These are phyloP conservation scores for Cladophialophora bantiana DNA, from an alignment of 2,329 filamentous ascomycete species.

Conservation along the genomic window DNA sequence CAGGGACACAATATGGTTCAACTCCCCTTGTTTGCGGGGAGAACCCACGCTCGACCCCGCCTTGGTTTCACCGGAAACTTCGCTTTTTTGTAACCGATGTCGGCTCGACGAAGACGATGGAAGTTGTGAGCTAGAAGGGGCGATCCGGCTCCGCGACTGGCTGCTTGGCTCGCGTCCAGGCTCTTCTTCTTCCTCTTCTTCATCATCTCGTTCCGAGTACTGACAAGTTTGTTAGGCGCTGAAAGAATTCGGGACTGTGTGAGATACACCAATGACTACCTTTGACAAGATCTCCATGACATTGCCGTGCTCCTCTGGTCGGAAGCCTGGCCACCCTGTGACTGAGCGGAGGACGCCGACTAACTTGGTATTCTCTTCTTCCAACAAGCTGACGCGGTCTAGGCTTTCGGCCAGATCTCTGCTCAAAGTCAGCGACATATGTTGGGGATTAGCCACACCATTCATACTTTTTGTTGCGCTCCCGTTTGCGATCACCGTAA, in stretches of 20 bases:
- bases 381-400: slow-evolving; percentile 26
- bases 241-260: not conserved
- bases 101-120: not conserved
- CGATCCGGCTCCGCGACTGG: slow-evolving; percentile 18
- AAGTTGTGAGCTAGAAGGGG: slow-evolving; percentile 2
- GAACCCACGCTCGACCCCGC: slow-evolving; percentile 29
- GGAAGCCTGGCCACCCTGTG: slow-evolving; percentile 22
- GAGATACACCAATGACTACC: slow-evolving; percentile 15
- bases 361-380: slow-evolving; percentile 29
- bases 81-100: not conserved
- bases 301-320: slow-evolving; percentile 25
- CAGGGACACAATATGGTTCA: slow-evolving; percentile 28
- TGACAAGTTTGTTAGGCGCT: slow-evolving; percentile 12
- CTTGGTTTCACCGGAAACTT: slow-evolving; percentile 14
- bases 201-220: slow-evolving; percentile 20
- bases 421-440: slow-evolving; percentile 5
- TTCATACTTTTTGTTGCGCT: slow-evolving; percentile 38
- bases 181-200: slow-evolving; percentile 1
- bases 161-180: slow-evolving; percentile 9
- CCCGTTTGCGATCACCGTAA: slow-evolving; percentile 38
- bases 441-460: not conserved
- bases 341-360: slow-evolving; percentile 27
- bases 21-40: slow-evolving; percentile 29
- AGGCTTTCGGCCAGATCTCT: slow-evolving; percentile 35
- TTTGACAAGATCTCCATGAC: slow-evolving; percentile 31